Conservation (phyloP, 1,284 basidiomycete genomes). For the Cryptococcus floricola region DNA sequence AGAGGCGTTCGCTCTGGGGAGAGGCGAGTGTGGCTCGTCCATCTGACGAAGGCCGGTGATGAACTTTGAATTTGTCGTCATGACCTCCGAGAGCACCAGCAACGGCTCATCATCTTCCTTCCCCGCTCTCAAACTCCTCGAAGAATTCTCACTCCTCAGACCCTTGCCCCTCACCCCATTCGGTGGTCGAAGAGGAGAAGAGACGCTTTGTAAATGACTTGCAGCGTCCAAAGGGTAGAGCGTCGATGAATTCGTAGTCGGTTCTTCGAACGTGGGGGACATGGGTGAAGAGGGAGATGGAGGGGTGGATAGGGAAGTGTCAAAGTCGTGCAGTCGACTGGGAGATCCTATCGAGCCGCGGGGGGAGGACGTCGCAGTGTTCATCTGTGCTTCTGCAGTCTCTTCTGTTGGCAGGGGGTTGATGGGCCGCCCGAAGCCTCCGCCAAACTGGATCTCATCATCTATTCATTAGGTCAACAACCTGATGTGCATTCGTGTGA, state of each 20-base stretch:
- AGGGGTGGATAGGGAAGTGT: not conserved
- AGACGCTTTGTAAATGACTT: not conserved
- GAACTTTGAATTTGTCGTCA: constrained; percentile 6
- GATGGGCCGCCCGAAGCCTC: not conserved
- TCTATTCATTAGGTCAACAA: not conserved
- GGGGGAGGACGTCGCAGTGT: not conserved
- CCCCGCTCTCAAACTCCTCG: not conserved
- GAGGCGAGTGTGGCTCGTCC: not conserved
- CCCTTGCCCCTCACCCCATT: not conserved
- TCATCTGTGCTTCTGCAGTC: not conserved
- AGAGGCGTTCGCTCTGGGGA: not conserved
- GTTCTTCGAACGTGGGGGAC: too few species aligned
- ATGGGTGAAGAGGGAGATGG: too few species aligned
- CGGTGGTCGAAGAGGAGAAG: not conserved
- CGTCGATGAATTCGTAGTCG: too few species aligned
- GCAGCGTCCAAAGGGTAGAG: too few species aligned
- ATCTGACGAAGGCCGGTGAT: constrained; percentile 2
- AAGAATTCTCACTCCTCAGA: too few species aligned
- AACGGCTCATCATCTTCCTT: constrained; percentile 2
- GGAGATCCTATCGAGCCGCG: not conserved
- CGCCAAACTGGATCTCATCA: not conserved
- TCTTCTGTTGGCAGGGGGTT: not conserved
- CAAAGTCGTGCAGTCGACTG: not conserved
- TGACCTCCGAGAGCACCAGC: constrained; percentile 9
- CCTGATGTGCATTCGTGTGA: not conserved